These are phyloP conservation scores for Glomus cerebriforme DNA, from an alignment of 192 early-diverging fungal species.

Conservation along the genomic window DNA sequence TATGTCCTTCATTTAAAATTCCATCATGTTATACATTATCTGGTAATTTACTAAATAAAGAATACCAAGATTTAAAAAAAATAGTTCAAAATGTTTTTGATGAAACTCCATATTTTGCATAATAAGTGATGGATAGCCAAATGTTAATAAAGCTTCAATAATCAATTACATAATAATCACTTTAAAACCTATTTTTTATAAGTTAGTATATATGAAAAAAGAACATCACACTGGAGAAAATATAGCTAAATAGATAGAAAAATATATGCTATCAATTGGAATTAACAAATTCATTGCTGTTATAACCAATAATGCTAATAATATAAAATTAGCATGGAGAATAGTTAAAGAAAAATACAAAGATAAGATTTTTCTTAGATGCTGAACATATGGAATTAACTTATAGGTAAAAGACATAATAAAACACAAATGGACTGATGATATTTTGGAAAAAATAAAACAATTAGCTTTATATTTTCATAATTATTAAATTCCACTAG, in stretches of 20 bases:
- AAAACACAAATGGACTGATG: not conserved
- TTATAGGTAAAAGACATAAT: not conserved
- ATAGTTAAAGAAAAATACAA: not conserved
- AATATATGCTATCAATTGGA: not conserved
- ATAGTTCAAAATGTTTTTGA: not conserved
- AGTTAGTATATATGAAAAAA: not conserved
- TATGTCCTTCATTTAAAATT: not conserved
- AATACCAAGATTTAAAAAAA: not conserved
- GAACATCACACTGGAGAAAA: not conserved
- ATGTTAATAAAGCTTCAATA: not conserved
- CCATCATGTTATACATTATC: not conserved
- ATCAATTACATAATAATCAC: not conserved
- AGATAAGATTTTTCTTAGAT: not conserved
- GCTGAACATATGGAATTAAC: not conserved
- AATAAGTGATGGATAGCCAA: not conserved
- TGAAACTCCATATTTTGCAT: not conserved
- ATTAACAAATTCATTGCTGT: not conserved
- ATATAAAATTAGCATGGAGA: not conserved
- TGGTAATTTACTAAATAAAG: not conserved
- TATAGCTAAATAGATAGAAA: not conserved
- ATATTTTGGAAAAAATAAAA: not conserved
- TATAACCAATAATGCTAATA: not conserved
- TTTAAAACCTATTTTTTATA: not conserved
- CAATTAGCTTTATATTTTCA: not conserved
- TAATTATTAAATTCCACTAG: not conserved